Percentiles rank a stretch among this genome's conserved stretches.
These are phyloP conservation scores for Papiliotrema nemorosa DNA, from an alignment of 1,284 basidiomycete genomes.

Conservation along the genomic window DNA sequence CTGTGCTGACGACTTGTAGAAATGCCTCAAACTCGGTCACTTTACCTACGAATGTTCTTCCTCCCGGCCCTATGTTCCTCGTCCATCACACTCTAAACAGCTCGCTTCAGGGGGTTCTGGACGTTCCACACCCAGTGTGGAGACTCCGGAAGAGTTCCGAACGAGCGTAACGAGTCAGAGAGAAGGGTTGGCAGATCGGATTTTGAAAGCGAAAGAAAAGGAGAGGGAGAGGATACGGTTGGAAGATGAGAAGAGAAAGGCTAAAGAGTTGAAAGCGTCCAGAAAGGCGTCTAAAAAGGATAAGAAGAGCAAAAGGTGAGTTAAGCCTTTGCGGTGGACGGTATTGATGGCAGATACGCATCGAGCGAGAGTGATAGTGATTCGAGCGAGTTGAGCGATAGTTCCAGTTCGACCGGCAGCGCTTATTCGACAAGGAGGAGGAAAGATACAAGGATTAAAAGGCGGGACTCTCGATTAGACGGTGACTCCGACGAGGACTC, in stretches of 20 bases:
- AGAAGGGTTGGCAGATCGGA: slow-evolving; percentile 46
- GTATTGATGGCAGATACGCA: neutral
- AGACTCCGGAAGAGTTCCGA: slow-evolving; percentile 50
- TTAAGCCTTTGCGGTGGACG: neutral
- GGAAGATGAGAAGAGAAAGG: slow-evolving; percentile 17
- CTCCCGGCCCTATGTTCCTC: slow-evolving; percentile 39
- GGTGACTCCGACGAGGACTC: neutral
- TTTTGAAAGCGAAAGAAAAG: slow-evolving; percentile 44
- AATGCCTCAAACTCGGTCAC: slow-evolving; percentile 47
- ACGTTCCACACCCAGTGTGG: slow-evolving; percentile 38
- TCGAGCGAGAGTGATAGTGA: slow-evolving; percentile 4
- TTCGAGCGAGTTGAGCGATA: neutral
- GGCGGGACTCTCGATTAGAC: neutral
- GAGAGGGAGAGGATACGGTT: slow-evolving; percentile 25
- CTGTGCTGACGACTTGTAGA: slow-evolving; percentile 16
- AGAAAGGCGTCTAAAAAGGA: slow-evolving; percentile 9
- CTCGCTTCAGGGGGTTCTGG: slow-evolving; percentile 25
- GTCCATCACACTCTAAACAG: slow-evolving; percentile 43
- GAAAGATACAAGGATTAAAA: slow-evolving; percentile 1
- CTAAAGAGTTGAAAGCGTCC: slow-evolving; percentile 7
- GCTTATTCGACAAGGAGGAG: neutral
- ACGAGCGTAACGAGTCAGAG: slow-evolving; percentile 10
- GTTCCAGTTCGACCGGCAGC: too few relatives aligned
- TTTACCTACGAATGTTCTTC: slow-evolving; percentile 49
- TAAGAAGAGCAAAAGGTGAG: slow-evolving; percentile 10